These are phyloP conservation scores for Salvia splendens DNA, from an alignment of 257 asterid species.

Conservation along the genomic window DNA sequence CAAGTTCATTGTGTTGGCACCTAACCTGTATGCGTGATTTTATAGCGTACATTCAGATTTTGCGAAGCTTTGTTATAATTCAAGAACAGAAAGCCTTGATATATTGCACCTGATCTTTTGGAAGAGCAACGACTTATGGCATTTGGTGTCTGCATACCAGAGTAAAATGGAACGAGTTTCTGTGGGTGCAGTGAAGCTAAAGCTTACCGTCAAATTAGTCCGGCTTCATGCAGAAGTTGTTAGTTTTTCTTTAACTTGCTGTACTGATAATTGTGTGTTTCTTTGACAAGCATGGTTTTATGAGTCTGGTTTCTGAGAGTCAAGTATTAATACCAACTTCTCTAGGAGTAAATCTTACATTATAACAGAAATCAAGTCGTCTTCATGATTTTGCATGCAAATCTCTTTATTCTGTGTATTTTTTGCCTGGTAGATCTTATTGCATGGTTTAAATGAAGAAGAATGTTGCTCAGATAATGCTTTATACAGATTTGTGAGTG, in stretches of 20 bases:
- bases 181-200: constrained; percentile 27
- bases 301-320: background rate
- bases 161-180: constrained; percentile 20
- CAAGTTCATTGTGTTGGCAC: background rate
- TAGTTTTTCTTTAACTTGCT: constrained; percentile 31
- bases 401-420: background rate
- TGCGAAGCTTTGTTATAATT: constrained; percentile 24
- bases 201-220: constrained; percentile 24
- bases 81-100: constrained; percentile 34
- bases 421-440: too few relatives aligned
- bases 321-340: constrained; percentile 5
- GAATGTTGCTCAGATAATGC: background rate
- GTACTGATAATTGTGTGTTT: constrained; percentile 27
- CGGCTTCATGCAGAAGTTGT: constrained; percentile 36
- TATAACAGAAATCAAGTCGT: background rate
- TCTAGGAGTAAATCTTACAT: constrained; percentile 9
- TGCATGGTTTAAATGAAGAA: too few relatives aligned
- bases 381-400: background rate
- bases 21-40: constrained; percentile 22
- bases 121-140: constrained; percentile 34
- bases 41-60: constrained; percentile 28
- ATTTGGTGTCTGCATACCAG: constrained; percentile 18
- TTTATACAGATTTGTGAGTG: background rate
- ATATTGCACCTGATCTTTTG: constrained; percentile 25
- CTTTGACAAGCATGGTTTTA: constrained; percentile 33